Evolutionary conservation across 176 grass and related monocot species (phyloP), one percentile per base, ranked within the genome.

Genomic region (Ensete ventricosum): DNA sequence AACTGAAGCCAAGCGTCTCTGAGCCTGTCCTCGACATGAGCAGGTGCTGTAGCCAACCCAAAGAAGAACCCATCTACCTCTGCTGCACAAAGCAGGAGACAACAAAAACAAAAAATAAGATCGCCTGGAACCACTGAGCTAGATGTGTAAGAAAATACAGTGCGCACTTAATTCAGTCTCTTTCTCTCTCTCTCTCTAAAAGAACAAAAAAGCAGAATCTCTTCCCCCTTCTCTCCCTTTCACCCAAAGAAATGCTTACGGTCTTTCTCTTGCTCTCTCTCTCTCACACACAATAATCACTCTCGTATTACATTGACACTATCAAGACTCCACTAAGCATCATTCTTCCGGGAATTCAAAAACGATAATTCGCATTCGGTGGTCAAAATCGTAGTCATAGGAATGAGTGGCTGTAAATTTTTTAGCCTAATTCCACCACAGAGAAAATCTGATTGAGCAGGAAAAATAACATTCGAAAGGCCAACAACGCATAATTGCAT

Each of bases 1-100:
- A 97, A 97, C 53, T 88, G 85, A 77, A 97, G 79, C 90, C 94
- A 97, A 19, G 88, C 94, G 53, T 97, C 94, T 8, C 93, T 81
- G 3, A 97, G 84, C 57, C 80, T 88, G 82, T 97, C 94, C 85
- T 97, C 90, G 4, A 88, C 94, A 29, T 97, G 94, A 8, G 90
- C 94, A 54, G 88, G 94, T 1, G 94, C 90, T 0, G 94, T 97
- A 48, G 90, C 88, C 64, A 97, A 78, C 69, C 94, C 90, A 49
- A 97, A 97, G 85, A 97, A 97, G 88, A 97, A 96, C 72, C 14
- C n/a, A 8, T 51, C 78, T 34, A 78, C 87, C n/a, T 92, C 87
- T 80, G 76, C 48, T 48, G 71, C 71, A 9, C 70, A 74, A 51
- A 43, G n/a, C 14, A 11, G 21, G 2, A 48, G 52, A 14, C 22